Evolutionary conservation across 192 early-diverging fungal species (phyloP), one percentile per base, ranked within the genome.

Genomic region (Pilobolus umbonatus): DNA sequence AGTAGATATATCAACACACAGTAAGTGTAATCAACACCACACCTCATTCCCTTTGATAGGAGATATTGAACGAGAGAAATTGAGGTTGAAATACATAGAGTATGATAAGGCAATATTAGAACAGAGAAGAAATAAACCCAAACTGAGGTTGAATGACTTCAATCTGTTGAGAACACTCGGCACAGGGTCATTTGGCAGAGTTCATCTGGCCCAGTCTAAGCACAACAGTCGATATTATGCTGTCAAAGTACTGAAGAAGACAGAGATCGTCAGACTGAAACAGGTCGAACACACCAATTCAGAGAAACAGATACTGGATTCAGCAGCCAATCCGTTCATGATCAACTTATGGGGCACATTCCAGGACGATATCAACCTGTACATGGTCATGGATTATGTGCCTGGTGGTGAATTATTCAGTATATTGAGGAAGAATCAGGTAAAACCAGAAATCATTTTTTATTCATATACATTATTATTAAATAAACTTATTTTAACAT

Each of bases 301-400:
- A 26, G 88, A 92, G 62, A 88, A 86, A 66, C 75, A 71, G 52
- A 92, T 92, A 44, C 67, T 92, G 15, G 73, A 81, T 39, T 73
- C 74, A 28, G 80, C 89, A 30, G 75, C 79, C 38, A 79, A 80
- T 63, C 88, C 88, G 15, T 92, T 92, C 57, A 85, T 89, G 54
- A 87, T 91, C 61, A 86, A 86, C 64, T 78, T 91, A 66, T 84
- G 62, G 73, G 80, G 91, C 62, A 96, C 95, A 14, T 95, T 98
- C 69, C 94, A 98, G 66, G 92, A 98, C 67, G 93, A 94, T 48
- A 64, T 70, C 35, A 92, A 90, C 65, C 74, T 98, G 47, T 98
- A 92, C 65, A 94, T 98, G 89, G 79, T 98, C 43, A 76, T 92
- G 62, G 95, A 98, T 74, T 98, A 96, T 67, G 92, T 98, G 21